Evolutionary conservation across 2,329 filamentous ascomycete genomes (phyloP).

Genomic region (Tetracladium maxilliforme): DNA sequence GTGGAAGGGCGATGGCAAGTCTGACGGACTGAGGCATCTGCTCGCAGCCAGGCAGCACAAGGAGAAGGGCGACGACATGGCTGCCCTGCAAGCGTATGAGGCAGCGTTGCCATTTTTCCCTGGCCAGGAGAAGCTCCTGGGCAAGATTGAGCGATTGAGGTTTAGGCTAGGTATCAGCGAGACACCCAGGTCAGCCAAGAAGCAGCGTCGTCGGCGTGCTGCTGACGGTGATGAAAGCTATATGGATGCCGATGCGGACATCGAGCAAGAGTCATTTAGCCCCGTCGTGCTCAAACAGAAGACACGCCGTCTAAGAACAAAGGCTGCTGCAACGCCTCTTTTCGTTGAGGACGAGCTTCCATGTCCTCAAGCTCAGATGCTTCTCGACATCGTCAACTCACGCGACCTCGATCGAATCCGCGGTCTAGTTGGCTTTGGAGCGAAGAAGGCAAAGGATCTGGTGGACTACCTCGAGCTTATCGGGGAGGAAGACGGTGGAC

Average conservation of each 20-base stretch:
- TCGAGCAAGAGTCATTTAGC: too few relatives aligned
- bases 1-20: conserved; percentile 53
- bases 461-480: conserved; percentile 37
- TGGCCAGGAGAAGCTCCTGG: conserved; percentile 60
- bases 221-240: too few relatives aligned
- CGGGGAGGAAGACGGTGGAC: conserved; percentile 20
- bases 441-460: conserved; percentile 52
- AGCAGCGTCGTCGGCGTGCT: conserved; percentile 12
- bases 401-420: conserved; percentile 51
- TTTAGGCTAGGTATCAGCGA: too few relatives aligned
- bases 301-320: too few relatives aligned
- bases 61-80: conserved; percentile 63
- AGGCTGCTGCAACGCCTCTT: too few relatives aligned
- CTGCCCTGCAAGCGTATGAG: conserved; percentile 75
- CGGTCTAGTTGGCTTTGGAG: conserved; percentile 53
- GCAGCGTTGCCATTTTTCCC: conserved; percentile 76
- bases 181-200: too few relatives aligned
- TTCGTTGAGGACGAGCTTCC: too few relatives aligned
- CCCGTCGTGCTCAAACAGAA: too few relatives aligned
- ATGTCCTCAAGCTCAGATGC: conserved; percentile 39
- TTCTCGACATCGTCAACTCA: conserved; percentile 62
- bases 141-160: conserved; percentile 52
- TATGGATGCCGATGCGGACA: too few relatives aligned
- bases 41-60: conserved; percentile 89
- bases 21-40: conserved; percentile 72